Conservation (phyloP, 73 alveolate genomes). For the Uronychia binucleata region DNA sequence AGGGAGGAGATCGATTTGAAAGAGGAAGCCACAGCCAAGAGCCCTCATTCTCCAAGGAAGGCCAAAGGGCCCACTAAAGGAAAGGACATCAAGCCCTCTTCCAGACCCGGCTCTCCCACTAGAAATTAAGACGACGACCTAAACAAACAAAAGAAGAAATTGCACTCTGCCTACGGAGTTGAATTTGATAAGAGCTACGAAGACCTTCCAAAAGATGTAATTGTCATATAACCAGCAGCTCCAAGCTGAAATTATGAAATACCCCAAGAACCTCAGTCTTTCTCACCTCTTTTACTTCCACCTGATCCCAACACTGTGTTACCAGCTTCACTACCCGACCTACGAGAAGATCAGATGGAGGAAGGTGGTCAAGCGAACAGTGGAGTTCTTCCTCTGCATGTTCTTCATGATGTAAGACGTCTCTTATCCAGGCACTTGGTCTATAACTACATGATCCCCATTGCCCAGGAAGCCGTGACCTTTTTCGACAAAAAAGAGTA, state of each 20-base stretch:
- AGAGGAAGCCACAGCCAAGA: background rate
- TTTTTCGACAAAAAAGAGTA: constrained; percentile 8
- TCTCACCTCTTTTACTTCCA: constrained; percentile 24
- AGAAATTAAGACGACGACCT: background rate
- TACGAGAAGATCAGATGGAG: constrained; percentile 41
- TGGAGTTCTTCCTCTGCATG: constrained; percentile 25
- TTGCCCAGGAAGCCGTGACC: constrained; percentile 20
- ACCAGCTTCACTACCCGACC: constrained; percentile 68
- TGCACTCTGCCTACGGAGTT: background rate
- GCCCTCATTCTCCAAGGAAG: background rate
- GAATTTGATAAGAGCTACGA: background rate
- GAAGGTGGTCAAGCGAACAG: constrained; percentile 53
- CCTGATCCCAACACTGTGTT: constrained; percentile 82
- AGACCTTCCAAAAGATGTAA: constrained; percentile 13
- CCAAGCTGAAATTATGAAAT: constrained; percentile 27
- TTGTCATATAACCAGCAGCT: background rate
- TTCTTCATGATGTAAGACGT: constrained; percentile 10
- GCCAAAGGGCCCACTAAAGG: background rate
- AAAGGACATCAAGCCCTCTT: background rate
- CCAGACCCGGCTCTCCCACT: background rate
- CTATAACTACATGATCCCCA: constrained; percentile 40
- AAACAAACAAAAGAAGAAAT: background rate
- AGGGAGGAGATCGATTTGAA: background rate
- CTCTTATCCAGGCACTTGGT: constrained; percentile 7
- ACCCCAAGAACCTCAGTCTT: constrained; percentile 49